Evolutionary conservation across 257 asterid species (phyloP).

Genomic region (Solanum megistacrolobum): DNA sequence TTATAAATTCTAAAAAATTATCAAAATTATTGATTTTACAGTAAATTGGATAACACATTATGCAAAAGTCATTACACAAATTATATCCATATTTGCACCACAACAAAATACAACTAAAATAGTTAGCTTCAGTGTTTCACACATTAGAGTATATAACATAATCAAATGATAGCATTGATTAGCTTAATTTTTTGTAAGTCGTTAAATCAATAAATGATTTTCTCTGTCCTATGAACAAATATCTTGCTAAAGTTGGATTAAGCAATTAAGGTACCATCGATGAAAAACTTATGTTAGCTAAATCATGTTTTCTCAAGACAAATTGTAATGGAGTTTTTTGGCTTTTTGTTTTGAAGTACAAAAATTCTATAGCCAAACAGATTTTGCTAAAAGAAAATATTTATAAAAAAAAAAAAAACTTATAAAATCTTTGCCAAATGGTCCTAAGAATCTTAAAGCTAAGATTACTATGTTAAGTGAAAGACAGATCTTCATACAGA

Average conservation of each 20-base stretch:
- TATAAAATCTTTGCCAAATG: neutral
- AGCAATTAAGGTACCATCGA: neutral
- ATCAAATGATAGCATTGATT: too few relatives aligned
- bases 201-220: neutral
- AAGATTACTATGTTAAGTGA: neutral
- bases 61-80: neutral
- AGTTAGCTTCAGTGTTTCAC: neutral
- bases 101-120: neutral
- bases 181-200: neutral
- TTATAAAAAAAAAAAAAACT: too few relatives aligned
- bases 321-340: neutral
- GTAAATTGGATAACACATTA: neutral
- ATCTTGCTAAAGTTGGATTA: neutral
- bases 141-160: neutral
- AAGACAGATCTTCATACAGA: neutral
- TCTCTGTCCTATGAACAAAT: too few relatives aligned
- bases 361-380: neutral
- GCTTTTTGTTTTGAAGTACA: neutral
- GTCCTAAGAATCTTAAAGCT: neutral
- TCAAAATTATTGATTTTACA: neutral
- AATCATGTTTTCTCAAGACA: neutral
- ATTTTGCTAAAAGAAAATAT: neutral
- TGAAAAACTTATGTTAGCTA: neutral
- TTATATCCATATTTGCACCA: neutral
- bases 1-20: neutral